These are phyloP conservation scores for Passalora sequoiae DNA, from an alignment of 2,329 filamentous ascomycete genomes.

Conservation along the genomic window DNA sequence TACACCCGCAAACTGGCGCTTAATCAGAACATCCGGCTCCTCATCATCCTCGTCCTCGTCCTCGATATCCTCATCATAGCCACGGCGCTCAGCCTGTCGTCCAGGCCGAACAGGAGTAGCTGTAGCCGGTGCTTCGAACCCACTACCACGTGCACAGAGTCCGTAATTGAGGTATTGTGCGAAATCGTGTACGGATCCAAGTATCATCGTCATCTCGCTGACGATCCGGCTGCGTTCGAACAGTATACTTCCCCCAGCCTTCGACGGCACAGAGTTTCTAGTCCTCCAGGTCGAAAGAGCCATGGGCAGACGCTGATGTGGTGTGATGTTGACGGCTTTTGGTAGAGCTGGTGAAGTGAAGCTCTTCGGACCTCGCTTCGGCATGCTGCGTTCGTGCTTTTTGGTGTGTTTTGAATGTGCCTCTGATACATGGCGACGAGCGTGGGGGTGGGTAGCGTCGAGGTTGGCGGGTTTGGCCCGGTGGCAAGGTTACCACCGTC, in stretches of 20 bases:
- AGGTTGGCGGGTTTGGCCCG: background rate
- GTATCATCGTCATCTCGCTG: background rate
- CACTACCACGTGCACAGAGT: too few relatives aligned
- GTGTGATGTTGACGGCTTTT: background rate
- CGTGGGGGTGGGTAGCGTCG: background rate
- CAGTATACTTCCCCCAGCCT: background rate
- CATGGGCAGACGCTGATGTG: background rate
- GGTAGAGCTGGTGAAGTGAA: background rate
- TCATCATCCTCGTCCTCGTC: constrained; percentile 11
- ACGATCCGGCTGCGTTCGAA: constrained; percentile 1
- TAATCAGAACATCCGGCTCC: constrained; percentile 3
- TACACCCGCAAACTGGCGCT: constrained; percentile 1
- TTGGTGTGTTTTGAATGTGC: constrained; percentile 1
- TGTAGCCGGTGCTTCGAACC: too few relatives aligned
- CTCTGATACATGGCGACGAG: background rate
- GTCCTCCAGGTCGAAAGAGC: background rate
- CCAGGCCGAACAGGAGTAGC: background rate
- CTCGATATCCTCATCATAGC: background rate
- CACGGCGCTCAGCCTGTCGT: background rate
- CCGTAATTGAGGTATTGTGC: background rate
- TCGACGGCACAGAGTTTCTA: background rate
- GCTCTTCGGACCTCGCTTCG: background rate
- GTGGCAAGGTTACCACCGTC: background rate
- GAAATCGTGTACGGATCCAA: background rate
- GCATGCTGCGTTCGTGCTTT: background rate